These are phyloP conservation scores for Hypoxylon cercidicola DNA, from an alignment of 495 filamentous ascomycete genomes.

Conservation along the genomic window DNA sequence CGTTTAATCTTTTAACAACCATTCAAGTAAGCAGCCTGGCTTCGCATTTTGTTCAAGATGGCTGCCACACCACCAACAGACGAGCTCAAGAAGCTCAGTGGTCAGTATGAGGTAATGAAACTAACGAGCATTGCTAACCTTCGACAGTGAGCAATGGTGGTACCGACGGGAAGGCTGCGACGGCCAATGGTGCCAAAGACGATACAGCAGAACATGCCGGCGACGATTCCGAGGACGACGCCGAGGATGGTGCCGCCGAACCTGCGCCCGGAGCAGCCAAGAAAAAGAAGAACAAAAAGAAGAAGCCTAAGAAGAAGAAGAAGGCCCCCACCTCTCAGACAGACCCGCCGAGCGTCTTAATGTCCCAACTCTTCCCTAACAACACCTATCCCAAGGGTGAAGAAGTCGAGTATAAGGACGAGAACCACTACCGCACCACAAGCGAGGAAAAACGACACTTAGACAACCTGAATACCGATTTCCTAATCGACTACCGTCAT, in stretches of 20 bases:
- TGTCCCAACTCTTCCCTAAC: slow-evolving; percentile 80
- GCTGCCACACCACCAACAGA: slow-evolving; percentile 55
- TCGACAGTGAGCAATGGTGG: slow-evolving; percentile 54
- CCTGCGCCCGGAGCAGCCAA: slow-evolving; percentile 54
- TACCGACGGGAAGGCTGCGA: slow-evolving; percentile 60
- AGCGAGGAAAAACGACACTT: slow-evolving; percentile 88
- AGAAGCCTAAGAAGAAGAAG: slow-evolving; percentile 88
- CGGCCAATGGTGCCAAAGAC: slow-evolving; percentile 51
- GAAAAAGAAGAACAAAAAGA: slow-evolving; percentile 77
- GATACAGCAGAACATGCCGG: slow-evolving; percentile 70
- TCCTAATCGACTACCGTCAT: slow-evolving; percentile 86
- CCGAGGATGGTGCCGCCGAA: slow-evolving; percentile 53
- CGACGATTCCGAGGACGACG: slow-evolving; percentile 75
- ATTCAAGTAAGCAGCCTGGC: slow-evolving; percentile 9
- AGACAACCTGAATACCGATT: slow-evolving; percentile 84
- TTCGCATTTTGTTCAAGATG: slow-evolving; percentile 44
- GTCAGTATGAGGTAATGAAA: slow-evolving; percentile 40
- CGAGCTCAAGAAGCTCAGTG: slow-evolving; percentile 56
- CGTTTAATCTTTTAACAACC: slow-evolving; percentile 2
- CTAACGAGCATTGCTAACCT: slow-evolving; percentile 21
- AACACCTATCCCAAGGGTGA: slow-evolving; percentile 81
- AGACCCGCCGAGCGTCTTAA: slow-evolving; percentile 76
- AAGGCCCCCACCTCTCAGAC: slow-evolving; percentile 77
- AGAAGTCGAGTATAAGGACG: slow-evolving; percentile 79
- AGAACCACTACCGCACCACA: slow-evolving; percentile 84